phyloP scores from a whole-genome alignment of 2,329 filamentous ascomycete species.

The Pseudogymnoascus sp. region DNA sequence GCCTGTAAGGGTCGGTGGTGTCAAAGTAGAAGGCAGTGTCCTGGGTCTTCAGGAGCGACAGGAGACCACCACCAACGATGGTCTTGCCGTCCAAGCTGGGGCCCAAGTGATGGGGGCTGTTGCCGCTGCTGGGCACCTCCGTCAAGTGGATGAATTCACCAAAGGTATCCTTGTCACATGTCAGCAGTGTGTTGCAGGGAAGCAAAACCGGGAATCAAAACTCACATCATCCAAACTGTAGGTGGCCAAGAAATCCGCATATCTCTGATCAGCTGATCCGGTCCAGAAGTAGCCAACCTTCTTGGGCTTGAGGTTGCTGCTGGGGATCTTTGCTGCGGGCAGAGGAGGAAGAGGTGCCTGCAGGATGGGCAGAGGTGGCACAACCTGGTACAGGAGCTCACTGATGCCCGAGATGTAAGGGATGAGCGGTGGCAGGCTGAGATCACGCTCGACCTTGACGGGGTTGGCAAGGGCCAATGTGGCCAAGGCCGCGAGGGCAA shows the following conservation, averaged over 20 bases:
- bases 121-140: slow-evolving; percentile 52
- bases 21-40: slow-evolving; percentile 59
- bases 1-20: slow-evolving; percentile 49
- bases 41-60: slow-evolving; percentile 51
- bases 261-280: slow-evolving; percentile 51
- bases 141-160: slow-evolving; percentile 51
- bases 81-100: slow-evolving; percentile 49
- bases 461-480: slow-evolving; percentile 11
- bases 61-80: slow-evolving; percentile 48
- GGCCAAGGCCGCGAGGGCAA: slow-evolving; percentile 10
- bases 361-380: slow-evolving; percentile 49
- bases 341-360: slow-evolving; percentile 53
- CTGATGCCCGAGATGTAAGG: slow-evolving; percentile 53
- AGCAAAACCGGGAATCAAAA: not conserved
- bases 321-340: slow-evolving; percentile 44
- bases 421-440: slow-evolving; percentile 47
- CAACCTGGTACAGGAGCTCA: slow-evolving; percentile 43
- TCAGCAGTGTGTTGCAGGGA: not conserved
- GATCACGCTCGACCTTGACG: slow-evolving; percentile 11
- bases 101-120: slow-evolving; percentile 54
- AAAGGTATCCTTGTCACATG: slow-evolving; percentile 45
- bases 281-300: slow-evolving; percentile 62
- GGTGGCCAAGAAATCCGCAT: slow-evolving; percentile 52
- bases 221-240: slow-evolving; percentile 51
- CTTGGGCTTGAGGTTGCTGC: slow-evolving; percentile 53